Conservation (phyloP, 495 filamentous ascomycete species). For the Poronia punctata region DNA sequence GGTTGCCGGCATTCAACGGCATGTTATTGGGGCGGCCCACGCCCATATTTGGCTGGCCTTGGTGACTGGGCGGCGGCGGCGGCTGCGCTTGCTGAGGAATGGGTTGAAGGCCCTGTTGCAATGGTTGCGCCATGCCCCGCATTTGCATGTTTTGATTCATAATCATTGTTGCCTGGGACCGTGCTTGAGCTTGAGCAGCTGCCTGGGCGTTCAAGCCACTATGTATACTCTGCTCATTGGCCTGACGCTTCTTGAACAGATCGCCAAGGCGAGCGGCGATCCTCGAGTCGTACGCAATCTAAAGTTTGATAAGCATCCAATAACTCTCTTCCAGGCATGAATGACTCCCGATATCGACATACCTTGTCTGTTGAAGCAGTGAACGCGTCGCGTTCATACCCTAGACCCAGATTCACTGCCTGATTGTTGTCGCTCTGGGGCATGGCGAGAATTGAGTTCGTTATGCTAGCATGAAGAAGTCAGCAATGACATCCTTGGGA, state of each 20-base stretch:
- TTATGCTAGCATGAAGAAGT: constrained; percentile 27
- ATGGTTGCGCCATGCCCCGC: constrained; percentile 34
- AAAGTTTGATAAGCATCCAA: constrained; percentile 7
- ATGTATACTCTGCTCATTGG: constrained; percentile 33
- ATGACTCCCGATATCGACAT: constrained; percentile 7
- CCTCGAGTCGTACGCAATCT: constrained; percentile 34
- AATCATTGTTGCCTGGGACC: constrained; percentile 37
- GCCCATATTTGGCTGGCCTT: constrained; percentile 30
- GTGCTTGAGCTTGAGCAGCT: constrained; percentile 29
- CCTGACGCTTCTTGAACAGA: constrained; percentile 34
- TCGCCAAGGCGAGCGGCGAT: constrained; percentile 24
- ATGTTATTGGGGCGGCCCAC: constrained; percentile 26
- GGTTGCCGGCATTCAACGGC: constrained; percentile 29
- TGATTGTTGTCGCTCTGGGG: constrained; percentile 23
- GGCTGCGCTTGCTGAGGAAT: constrained; percentile 46
- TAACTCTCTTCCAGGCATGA: too few relatives aligned
- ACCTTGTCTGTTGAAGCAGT: constrained; percentile 37
- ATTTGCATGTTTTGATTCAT: constrained; percentile 40
- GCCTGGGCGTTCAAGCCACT: constrained; percentile 33
- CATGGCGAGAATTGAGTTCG: constrained; percentile 36
- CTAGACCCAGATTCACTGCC: constrained; percentile 25
- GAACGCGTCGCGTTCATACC: constrained; percentile 38
- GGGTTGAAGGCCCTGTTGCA: constrained; percentile 39
- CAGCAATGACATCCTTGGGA: constrained; percentile 1
- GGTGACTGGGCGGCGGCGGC: constrained; percentile 33